Conservation (phyloP, 371 early-diverging fungal species). For the Mortierella sp. region DNA sequence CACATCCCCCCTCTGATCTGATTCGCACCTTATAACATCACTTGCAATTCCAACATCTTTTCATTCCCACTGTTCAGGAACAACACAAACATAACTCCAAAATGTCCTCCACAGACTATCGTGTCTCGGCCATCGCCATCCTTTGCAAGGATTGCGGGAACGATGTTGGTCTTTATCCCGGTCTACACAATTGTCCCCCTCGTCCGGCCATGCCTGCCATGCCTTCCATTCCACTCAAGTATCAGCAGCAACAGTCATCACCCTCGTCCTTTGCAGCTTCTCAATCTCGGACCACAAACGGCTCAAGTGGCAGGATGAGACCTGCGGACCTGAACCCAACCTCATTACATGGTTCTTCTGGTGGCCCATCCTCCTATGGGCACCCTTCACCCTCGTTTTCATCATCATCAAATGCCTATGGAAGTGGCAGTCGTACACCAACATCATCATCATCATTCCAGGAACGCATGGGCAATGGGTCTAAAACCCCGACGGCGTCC, state of each 20-base stretch:
- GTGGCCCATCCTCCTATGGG: conserved; percentile 5
- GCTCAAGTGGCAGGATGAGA: conserved; percentile 8
- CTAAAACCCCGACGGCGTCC: conserved; percentile 27
- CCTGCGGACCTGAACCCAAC: conserved; percentile 28
- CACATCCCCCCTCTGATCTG: not conserved
- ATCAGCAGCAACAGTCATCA: conserved; percentile 28
- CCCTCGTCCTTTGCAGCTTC: conserved; percentile 4
- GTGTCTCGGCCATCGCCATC: conserved; percentile 72
- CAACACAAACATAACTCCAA: not conserved
- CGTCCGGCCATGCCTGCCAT: conserved; percentile 49
- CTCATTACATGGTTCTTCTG: conserved; percentile 12
- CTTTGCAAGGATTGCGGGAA: conserved; percentile 77
- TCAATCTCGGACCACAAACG: conserved; percentile 12
- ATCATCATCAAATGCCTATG: conserved; percentile 14
- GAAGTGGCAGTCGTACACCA: conserved; percentile 21
- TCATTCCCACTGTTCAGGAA: not conserved
- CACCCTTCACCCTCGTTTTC: not conserved
- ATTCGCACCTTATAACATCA: not conserved
- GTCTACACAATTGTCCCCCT: conserved; percentile 69
- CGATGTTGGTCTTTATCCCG: conserved; percentile 77
- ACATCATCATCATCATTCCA: conserved; percentile 34
- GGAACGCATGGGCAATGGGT: conserved; percentile 24
- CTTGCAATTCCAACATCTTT: not conserved
- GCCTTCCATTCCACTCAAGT: conserved; percentile 47
- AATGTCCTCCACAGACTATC: conserved; percentile 61